Conservation (phyloP, 352 stramenopile species). For the Globisporangium nunn region DNA sequence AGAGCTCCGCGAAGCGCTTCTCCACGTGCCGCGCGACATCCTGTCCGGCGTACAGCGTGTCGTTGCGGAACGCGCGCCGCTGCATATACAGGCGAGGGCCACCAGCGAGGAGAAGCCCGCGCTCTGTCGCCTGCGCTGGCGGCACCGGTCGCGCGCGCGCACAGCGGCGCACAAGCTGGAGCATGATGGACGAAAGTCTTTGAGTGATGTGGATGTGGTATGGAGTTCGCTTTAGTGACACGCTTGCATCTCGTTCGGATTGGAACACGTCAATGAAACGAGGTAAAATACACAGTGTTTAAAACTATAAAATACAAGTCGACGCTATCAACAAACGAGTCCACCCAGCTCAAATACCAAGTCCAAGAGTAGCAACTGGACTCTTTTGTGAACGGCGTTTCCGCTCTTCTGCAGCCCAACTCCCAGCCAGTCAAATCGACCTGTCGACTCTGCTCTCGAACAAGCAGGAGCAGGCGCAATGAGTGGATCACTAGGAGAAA, state of each 20-base stretch:
- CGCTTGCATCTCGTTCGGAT: no score
- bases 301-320: background rate
- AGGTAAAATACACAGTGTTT: conserved; percentile 1
- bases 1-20: conserved; percentile 73
- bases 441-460: no score
- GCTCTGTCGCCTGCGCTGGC: background rate
- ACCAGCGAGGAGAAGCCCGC: background rate
- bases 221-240: background rate
- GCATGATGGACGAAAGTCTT: background rate
- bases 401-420: background rate
- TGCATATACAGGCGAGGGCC: background rate
- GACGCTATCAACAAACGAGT: background rate
- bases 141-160: background rate
- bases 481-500: conserved; percentile 17
- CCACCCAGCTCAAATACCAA: background rate
- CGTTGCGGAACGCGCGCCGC: conserved; percentile 21
- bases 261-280: background rate
- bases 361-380: background rate
- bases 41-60: conserved; percentile 65
- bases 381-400: background rate
- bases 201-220: no score
- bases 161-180: background rate
- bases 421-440: conserved; percentile 39
- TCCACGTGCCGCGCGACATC: conserved; percentile 58
- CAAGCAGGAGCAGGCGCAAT: background rate